phyloP scores from a whole-genome alignment of 306 rosid genomes.

The Morella rubra region DNA sequence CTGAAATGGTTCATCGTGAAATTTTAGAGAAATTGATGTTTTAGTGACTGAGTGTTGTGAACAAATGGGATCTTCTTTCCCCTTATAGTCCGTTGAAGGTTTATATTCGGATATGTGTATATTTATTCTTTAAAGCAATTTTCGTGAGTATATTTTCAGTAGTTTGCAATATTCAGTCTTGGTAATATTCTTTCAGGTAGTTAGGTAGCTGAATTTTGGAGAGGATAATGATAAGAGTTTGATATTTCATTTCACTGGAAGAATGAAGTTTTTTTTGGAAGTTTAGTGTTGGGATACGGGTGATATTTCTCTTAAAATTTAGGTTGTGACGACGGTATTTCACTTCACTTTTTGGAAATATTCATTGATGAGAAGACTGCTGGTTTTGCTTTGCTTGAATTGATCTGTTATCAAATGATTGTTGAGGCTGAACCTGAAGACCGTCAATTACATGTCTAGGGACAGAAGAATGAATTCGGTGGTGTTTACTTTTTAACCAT shows the following conservation, averaged over 20 bases:
- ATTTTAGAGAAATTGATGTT: neutral
- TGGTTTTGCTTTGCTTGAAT: neutral
- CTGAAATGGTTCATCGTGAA: neutral
- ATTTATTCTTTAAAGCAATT: neutral
- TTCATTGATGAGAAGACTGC: neutral
- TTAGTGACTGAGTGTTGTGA: neutral
- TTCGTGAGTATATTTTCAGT: neutral
- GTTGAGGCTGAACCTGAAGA: neutral
- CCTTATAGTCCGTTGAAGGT: neutral
- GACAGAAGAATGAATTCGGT: neutral
- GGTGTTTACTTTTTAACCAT: neutral
- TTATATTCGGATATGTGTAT: neutral
- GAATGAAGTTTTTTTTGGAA: neutral
- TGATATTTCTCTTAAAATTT: neutral
- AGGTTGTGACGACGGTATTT: neutral
- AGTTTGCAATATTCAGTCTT: neutral
- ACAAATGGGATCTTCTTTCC: neutral
- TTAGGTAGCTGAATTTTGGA: neutral
- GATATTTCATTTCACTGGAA: neutral
- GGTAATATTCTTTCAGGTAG: neutral
- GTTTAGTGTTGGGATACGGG: neutral
- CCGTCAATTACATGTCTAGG: neutral
- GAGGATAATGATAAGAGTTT: neutral
- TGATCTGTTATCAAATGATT: neutral
- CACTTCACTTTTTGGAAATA: neutral